Conservation (phyloP, 2,329 filamentous ascomycete genomes). For the Ophiocordyceps sinensis region DNA sequence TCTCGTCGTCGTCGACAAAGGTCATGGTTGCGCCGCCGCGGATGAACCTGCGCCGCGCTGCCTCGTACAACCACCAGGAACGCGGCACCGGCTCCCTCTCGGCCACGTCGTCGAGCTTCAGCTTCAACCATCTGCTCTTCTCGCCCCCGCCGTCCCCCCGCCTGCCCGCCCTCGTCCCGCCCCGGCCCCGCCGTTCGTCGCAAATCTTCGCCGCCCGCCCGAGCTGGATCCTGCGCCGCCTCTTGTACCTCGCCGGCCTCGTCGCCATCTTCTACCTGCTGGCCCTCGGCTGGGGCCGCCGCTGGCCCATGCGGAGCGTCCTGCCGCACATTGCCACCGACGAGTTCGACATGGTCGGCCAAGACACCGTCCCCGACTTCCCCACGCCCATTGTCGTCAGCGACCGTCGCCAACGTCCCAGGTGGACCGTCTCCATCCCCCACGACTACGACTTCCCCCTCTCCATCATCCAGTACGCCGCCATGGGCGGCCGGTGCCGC, state of each 20-base stretch:
- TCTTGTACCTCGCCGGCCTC: slow-evolving; percentile 38
- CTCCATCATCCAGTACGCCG: slow-evolving; percentile 46
- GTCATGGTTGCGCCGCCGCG: slow-evolving; percentile 39
- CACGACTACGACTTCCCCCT: slow-evolving; percentile 52
- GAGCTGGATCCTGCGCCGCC: slow-evolving; percentile 39
- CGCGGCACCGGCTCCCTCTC: slow-evolving; percentile 31
- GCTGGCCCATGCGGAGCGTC: slow-evolving; percentile 13
- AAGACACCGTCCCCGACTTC: slow-evolving; percentile 51
- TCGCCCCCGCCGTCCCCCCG: slow-evolving; percentile 56
- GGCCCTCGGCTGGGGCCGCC: slow-evolving; percentile 12
- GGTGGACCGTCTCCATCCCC: slow-evolving; percentile 75
- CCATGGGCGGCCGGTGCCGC: slow-evolving; percentile 53
- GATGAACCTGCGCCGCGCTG: slow-evolving; percentile 43
- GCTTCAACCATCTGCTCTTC: slow-evolving; percentile 52
- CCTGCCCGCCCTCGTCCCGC: slow-evolving; percentile 52
- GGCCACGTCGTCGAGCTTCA: slow-evolving; percentile 48
- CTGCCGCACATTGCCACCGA: slow-evolving; percentile 30
- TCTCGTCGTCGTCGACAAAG: slow-evolving; percentile 26
- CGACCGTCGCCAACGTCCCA: slow-evolving; percentile 47
- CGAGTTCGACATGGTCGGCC: slow-evolving; percentile 53
- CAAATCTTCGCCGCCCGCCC: slow-evolving; percentile 33
- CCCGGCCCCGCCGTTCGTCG: slow-evolving; percentile 46
- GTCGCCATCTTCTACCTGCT: slow-evolving; percentile 35
- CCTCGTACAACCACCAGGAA: slow-evolving; percentile 41
- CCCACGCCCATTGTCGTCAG: slow-evolving; percentile 58